A percentile compares a stretch with the other conserved stretches of the same genome.
Evolutionary conservation across 768 basidiomycete species (phyloP).

Genomic region (Daedaleopsis nitida): DNA sequence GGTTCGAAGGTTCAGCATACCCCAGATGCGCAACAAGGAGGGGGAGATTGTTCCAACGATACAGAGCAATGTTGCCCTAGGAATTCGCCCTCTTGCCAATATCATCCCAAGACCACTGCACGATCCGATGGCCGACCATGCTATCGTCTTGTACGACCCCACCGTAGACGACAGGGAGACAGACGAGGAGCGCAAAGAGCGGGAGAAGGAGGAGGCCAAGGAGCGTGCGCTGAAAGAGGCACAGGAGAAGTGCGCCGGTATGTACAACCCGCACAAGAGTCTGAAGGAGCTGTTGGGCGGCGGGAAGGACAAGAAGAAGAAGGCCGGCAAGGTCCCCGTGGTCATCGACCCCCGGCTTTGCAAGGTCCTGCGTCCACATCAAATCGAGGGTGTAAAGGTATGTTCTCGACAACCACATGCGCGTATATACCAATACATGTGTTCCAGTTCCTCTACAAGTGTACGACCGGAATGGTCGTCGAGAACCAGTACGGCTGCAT

Average conservation of each 20-base stretch:
- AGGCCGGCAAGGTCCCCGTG: conserved; percentile 83
- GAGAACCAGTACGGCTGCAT: conserved; percentile 94
- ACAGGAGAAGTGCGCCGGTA: conserved; percentile 65
- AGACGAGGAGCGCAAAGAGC: conserved; percentile 77
- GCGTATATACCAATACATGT: conserved; percentile 1
- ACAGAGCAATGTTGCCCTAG: conserved; percentile 74
- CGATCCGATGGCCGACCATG: conserved; percentile 97
- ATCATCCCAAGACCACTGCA: conserved; percentile 91
- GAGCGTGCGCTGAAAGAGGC: conserved; percentile 64
- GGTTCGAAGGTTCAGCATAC: conserved; percentile 76
- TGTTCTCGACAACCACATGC: conserved; percentile 16
- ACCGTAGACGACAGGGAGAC: conserved; percentile 93
- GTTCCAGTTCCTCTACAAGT: conserved; percentile 88
- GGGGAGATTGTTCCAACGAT: conserved; percentile 60
- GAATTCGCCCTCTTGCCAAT: conserved; percentile 78
- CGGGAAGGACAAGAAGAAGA: conserved; percentile 64
- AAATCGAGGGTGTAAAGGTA: conserved; percentile 97
- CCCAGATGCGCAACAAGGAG: conserved; percentile 72
- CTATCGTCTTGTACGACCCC: conserved; percentile 96
- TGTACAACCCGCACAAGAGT: conserved; percentile 93
- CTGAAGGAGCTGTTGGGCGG: conserved; percentile 78
- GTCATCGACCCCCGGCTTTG: conserved; percentile 90
- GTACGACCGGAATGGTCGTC: conserved; percentile 90
- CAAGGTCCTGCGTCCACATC: conserved; percentile 94
- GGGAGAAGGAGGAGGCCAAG: conserved; percentile 74